Evolutionary conservation across 2,329 filamentous ascomycete species (phyloP).

Genomic region (Pseudogymnoascus sp.): DNA sequence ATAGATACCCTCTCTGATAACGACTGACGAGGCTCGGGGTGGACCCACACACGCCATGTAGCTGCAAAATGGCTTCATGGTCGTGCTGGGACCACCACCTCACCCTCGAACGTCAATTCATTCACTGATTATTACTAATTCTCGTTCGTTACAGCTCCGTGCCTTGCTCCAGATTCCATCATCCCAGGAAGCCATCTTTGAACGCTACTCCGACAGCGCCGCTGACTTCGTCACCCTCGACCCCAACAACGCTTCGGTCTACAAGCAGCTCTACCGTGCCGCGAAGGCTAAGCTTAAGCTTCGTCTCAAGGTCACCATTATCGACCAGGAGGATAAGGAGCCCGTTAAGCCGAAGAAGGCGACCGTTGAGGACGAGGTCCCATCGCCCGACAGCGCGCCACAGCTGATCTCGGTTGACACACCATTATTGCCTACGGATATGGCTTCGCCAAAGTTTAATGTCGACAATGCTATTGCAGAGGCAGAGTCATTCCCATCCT

Average conservation of each 20-base stretch:
- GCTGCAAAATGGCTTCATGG: slow-evolving; percentile 27
- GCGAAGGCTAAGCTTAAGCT: slow-evolving; percentile 98
- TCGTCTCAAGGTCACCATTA: slow-evolving; percentile 65
- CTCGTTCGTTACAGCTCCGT: slow-evolving; percentile 51
- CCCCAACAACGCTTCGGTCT: slow-evolving; percentile 68
- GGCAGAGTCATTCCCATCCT: neutral
- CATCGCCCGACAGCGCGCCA: slow-evolving; percentile 9
- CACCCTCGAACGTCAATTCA: neutral
- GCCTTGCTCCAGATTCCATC: slow-evolving; percentile 56
- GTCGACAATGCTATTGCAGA: neutral
- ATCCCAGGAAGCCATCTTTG: slow-evolving; percentile 59
- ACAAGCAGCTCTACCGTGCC: slow-evolving; percentile 93
- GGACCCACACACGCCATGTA: slow-evolving; percentile 7
- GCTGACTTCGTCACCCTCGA: slow-evolving; percentile 73
- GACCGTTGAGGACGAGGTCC: slow-evolving; percentile 42
- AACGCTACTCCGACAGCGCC: slow-evolving; percentile 93
- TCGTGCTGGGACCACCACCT: neutral
- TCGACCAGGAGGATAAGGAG: slow-evolving; percentile 26
- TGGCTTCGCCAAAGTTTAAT: neutral
- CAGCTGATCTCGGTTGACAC: neutral
- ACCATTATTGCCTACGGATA: neutral
- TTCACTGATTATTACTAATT: slow-evolving; percentile 18
- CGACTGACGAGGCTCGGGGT: neutral
- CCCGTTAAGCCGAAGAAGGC: slow-evolving; percentile 29
- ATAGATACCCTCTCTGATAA: neutral